Base-by-base conservation (phyloP, 2,329 filamentous ascomycete genomes). In the Aspergillus glaucus region DNA sequence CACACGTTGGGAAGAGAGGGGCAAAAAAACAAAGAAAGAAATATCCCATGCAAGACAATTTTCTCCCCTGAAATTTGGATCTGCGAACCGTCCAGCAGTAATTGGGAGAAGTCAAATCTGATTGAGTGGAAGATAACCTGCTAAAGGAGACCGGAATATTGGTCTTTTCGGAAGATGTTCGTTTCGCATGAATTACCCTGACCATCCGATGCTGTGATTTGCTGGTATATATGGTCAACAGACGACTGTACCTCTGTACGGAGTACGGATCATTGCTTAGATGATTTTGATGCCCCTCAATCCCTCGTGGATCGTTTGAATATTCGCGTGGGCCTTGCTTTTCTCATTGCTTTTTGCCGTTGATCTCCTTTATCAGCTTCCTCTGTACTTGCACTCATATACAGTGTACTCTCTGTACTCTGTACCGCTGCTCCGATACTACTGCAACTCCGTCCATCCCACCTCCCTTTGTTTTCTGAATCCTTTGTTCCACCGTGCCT, bases 1-100 rank as follows among this genome's bases (percentile, higher is more conserved):
- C 36, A 37, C 14, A 17, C 7, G 15, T 15, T 39, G 15, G 5
- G 19, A 39, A 17, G 10, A 15, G 36, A 39, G 19, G 36, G 14
- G 26, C 26, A 12, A 30, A 30, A 30, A 12, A 19, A 39, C 6
- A 17, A 39, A 30, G 3, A 19, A 39, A 15, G 8, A 39, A 17
- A 39, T 39, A 10, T 39, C 36, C 8, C 36, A 15, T 39, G 14
- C 36, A 15, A 19, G n/a, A 19, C 36, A 39, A 39, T 6, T 40
- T 40, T 28, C 15, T 43, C 41, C 15, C 47, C 43, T 57, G 49
- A 59, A 56, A 60, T 59, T 59, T 59, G 53, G 57, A 60, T 59
- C 56, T 60, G 56, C 57, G 56, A 60, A 59, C 55, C 28, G 46
- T 57, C 53, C 49, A 56, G 55, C 53, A 51, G 54, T 39, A 17